Base-by-base conservation (phyloP, 805 yeast genomes). In the Candida stauntonica region DNA sequence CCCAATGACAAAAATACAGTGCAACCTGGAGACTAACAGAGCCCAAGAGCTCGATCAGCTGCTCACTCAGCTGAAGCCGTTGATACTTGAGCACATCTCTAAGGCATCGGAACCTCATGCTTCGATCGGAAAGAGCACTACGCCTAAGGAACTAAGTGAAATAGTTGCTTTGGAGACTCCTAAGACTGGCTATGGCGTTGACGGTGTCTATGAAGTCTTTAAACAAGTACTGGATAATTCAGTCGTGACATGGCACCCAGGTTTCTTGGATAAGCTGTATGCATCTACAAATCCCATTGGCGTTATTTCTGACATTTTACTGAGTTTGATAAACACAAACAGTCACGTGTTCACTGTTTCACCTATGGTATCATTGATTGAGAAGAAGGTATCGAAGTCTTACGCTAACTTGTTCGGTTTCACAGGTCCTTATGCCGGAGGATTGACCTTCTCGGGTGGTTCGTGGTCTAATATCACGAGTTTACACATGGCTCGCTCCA, bases 251-350 rank as follows among this genome's bases (percentile, higher is more conserved):
- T 86, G 95, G 95, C 83, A 82, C 55, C 81, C 86, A 0, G 94
- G 94, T 1, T 86, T 86, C 53, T 61, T 86, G 64, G 95, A 86
- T 56, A 86, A 86, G 58, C 64, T 86, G 39, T 86, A 86, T 50
- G 94, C 94, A 0, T 75, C 86, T n/a, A 85, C 86, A 19, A 86
- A 85, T 54, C 89, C 95, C 2, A 79, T 85, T 21, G 95, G 95
- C 7, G 76, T 86, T 5, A 70, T 86, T 5, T 70, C 86, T 3
- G 95, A 86, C 56, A 42, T 86, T 36, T 57, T 86, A 4, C 63
- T 86, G 37, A 76, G 86, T 23, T 62, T 81, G 8, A 64, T 86
- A 39, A 86, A 86, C 62, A 86, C 95, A 3, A 86, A 86, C 59
- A 79, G 89, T 2, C 95, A 86, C 56, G 95, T 86, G 1, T 86